Evolutionary conservation across 306 rosid genomes (phyloP).

Genomic region (Citrullus mucosospermus): DNA sequence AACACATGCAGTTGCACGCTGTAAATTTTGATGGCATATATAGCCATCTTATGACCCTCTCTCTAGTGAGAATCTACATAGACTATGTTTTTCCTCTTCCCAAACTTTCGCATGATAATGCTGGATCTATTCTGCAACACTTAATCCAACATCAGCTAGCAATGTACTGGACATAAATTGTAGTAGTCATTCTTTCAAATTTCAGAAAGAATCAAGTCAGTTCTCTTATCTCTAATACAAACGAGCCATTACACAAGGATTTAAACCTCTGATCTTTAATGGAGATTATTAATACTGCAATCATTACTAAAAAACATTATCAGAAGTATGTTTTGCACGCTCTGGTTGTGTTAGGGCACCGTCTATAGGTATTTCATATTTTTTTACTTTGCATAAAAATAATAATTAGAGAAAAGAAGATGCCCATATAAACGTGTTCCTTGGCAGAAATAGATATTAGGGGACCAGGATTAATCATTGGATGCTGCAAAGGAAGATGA

Average conservation of each 20-base stretch:
- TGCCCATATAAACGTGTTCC: neutral
- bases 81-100: neutral
- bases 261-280: neutral
- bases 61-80: neutral
- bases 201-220: neutral
- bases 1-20: neutral
- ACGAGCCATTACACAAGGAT: neutral
- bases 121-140: neutral
- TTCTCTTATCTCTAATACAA: neutral
- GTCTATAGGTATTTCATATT: neutral
- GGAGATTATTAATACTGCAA: neutral
- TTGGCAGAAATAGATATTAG: neutral
- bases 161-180: neutral
- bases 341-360: neutral
- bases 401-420: neutral
- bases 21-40: neutral
- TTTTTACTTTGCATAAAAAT: neutral
- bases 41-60: neutral
- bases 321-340: neutral
- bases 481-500: neutral
- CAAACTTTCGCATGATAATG: neutral
- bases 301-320: neutral
- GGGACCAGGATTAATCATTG: neutral
- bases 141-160: neutral
- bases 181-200: neutral